phyloP scores from a whole-genome alignment of 2,329 filamentous ascomycete genomes.

The Sclerotinia trifoliorum region DNA sequence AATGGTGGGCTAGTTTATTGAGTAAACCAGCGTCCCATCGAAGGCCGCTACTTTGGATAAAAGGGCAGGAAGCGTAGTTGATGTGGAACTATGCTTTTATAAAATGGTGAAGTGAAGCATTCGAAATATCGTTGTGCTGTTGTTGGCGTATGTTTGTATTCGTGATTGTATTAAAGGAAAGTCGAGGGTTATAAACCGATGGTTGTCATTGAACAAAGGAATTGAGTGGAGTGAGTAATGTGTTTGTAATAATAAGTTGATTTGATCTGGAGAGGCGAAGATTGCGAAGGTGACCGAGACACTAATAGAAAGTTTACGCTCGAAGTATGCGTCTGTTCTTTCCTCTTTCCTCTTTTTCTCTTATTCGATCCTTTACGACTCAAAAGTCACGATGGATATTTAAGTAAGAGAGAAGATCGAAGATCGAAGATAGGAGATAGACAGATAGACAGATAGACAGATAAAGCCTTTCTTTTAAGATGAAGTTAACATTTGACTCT shows the following conservation, averaged over 20 bases:
- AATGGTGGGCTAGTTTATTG: slow-evolving; percentile 37
- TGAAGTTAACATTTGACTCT: slow-evolving; percentile 1
- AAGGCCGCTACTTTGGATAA: slow-evolving; percentile 22
- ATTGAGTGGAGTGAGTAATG: slow-evolving; percentile 36
- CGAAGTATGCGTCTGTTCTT: slow-evolving; percentile 11
- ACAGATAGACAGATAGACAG: slow-evolving; percentile 4
- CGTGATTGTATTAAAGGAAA: slow-evolving; percentile 20
- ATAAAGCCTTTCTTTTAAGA: background rate
- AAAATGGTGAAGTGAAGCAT: background rate
- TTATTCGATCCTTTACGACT: background rate
- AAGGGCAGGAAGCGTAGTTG: slow-evolving; percentile 13
- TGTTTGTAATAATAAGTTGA: slow-evolving; percentile 16
- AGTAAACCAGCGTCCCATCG: slow-evolving; percentile 37
- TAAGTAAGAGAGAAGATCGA: background rate
- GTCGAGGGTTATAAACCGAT: slow-evolving; percentile 29
- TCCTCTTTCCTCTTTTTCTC: background rate
- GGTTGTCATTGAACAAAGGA: slow-evolving; percentile 29
- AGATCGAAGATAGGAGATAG: background rate
- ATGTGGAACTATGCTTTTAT: slow-evolving; percentile 12
- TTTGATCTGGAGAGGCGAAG: slow-evolving; percentile 26
- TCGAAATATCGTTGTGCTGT: slow-evolving; percentile 4
- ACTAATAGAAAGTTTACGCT: slow-evolving; percentile 5
- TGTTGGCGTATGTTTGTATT: background rate
- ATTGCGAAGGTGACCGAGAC: slow-evolving; percentile 19
- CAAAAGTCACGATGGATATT: slow-evolving; percentile 1